These are phyloP conservation scores for Cicer pinnatifidum DNA, from an alignment of 306 rosid genomes.

Conservation along the genomic window DNA sequence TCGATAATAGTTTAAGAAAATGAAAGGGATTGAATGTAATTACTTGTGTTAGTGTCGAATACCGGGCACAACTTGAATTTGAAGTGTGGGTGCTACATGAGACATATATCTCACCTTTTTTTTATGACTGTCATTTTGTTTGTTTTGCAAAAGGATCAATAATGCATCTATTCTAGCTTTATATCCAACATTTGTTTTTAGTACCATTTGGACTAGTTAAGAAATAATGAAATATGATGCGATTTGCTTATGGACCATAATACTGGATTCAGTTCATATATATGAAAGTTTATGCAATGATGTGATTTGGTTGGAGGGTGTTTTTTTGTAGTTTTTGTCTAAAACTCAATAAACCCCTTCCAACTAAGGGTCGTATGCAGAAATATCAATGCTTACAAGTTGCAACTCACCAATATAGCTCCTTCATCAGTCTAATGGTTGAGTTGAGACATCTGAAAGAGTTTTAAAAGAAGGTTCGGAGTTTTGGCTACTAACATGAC, in stretches of 20 bases:
- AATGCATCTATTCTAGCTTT: slow-evolving; percentile 9
- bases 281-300: neutral
- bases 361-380: neutral
- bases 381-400: neutral
- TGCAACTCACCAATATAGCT: neutral
- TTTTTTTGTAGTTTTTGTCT: neutral
- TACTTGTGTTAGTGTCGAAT: too few relatives aligned
- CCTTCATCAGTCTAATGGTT: neutral
- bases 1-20: too few relatives aligned
- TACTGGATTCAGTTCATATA: neutral
- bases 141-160: slow-evolving; percentile 6
- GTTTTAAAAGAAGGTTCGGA: neutral
- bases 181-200: slow-evolving; percentile 6
- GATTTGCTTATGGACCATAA: neutral
- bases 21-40: too few relatives aligned
- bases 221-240: neutral
- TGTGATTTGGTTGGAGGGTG: slow-evolving; percentile 28
- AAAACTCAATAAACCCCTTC: slow-evolving; percentile 4
- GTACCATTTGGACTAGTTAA: slow-evolving; percentile 6
- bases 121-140: slow-evolving; percentile 1
- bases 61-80: too few relatives aligned
- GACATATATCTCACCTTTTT: neutral
- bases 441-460: neutral
- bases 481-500: neutral
- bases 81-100: too few relatives aligned